Evolutionary conservation across 1,284 basidiomycete genomes (phyloP).

Genomic region (Chiua sp.): DNA sequence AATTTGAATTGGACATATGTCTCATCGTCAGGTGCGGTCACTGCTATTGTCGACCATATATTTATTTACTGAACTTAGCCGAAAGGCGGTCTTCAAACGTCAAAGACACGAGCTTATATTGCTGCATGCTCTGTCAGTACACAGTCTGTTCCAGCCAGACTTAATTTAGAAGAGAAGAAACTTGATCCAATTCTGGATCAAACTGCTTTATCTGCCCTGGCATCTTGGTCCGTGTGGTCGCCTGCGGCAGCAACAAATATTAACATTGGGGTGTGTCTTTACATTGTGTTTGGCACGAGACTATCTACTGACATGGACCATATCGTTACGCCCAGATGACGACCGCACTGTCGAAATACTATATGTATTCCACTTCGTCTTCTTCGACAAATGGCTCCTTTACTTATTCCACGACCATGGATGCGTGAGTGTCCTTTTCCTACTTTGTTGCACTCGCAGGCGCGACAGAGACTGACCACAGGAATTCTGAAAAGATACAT

Average conservation of each 20-base stretch:
- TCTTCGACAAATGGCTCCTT: too few species aligned
- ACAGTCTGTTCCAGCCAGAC: neutral
- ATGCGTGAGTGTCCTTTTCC: too few species aligned
- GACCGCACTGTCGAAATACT: neutral
- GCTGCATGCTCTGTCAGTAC: neutral
- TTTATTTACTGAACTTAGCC: neutral
- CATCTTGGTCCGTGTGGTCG: neutral
- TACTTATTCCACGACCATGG: too few species aligned
- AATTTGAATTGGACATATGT: neutral
- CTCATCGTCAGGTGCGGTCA: neutral
- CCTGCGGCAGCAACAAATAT: neutral
- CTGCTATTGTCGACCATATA: neutral
- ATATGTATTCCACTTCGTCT: neutral
- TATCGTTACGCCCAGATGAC: neutral
- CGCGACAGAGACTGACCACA: too few species aligned
- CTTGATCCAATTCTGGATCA: neutral
- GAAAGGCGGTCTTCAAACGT: neutral
- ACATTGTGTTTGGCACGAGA: neutral
- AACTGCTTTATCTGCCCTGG: neutral
- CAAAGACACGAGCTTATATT: neutral
- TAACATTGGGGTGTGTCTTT: neutral
- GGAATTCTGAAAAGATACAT: neutral
- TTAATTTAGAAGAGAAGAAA: neutral
- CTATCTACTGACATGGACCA: neutral
- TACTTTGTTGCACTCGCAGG: neutral